Evolutionary conservation across 2,329 filamentous ascomycete genomes (phyloP).

Genomic region (Ascocoryne sarcoides): DNA sequence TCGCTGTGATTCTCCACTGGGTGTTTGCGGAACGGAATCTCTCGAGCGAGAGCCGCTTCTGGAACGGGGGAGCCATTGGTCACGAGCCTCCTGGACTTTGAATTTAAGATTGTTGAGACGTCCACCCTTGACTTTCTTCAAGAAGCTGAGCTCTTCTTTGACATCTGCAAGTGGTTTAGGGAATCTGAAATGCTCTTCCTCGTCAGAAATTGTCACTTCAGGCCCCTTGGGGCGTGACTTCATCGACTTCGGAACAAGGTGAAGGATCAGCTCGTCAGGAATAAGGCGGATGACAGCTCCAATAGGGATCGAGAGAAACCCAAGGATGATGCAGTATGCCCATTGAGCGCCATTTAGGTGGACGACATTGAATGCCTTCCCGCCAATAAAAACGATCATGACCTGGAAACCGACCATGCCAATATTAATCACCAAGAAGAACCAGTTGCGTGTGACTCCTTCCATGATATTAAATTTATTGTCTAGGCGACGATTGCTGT

Average conservation of each 20-base stretch:
- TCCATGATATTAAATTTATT: conserved; percentile 96
- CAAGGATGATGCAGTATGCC: conserved; percentile 79
- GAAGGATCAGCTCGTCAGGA: conserved; percentile 50
- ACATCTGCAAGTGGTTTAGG: conserved; percentile 67
- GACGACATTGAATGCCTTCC: conserved; percentile 59
- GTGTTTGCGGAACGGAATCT: conserved; percentile 60
- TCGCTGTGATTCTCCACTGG: conserved; percentile 39
- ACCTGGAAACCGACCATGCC: conserved; percentile 86
- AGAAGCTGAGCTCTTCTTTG: conserved; percentile 70
- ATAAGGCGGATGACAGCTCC: conserved; percentile 74
- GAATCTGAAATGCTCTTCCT: conserved; percentile 57
- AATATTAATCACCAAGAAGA: conserved; percentile 77
- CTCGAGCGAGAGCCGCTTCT: conserved; percentile 55
- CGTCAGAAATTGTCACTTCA: conserved; percentile 51
- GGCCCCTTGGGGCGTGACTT: conserved; percentile 25
- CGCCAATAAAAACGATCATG: conserved; percentile 83
- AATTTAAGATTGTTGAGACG: conserved; percentile 76
- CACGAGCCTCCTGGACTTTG: conserved; percentile 65
- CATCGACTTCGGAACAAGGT: conserved; percentile 21
- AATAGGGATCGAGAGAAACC: conserved; percentile 75
- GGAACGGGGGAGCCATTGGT: conserved; percentile 54
- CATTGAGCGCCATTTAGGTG: conserved; percentile 67
- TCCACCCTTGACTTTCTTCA: conserved; percentile 73
- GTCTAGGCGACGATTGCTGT: conserved; percentile 78
- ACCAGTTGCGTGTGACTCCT: conserved; percentile 73